Evolutionary conservation across 352 stramenopile genomes (phyloP).

Genomic region (Pythium phragmiticola): DNA sequence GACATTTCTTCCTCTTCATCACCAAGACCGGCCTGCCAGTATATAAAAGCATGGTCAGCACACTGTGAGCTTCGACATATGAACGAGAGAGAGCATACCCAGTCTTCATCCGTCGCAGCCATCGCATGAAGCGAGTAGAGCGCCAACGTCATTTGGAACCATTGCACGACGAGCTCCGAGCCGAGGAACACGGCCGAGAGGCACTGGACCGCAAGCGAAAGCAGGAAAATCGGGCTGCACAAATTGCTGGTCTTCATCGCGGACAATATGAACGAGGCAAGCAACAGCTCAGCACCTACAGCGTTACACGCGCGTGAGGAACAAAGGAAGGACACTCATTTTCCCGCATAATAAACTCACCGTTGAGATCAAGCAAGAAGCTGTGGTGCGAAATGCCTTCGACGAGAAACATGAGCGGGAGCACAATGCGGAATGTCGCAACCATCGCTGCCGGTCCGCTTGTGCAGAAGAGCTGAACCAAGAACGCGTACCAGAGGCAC

Average conservation of each 20-base stretch:
- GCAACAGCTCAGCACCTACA: conserved; percentile 68
- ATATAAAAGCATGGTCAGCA: neutral
- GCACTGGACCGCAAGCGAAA: conserved; percentile 75
- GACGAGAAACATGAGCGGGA: conserved; percentile 83
- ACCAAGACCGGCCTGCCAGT: conserved; percentile 40
- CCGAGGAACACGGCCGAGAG: conserved; percentile 80
- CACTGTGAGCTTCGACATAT: neutral
- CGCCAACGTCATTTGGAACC: conserved; percentile 78
- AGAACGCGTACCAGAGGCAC: conserved; percentile 89
- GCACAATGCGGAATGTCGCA: conserved; percentile 79
- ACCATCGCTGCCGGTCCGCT: conserved; percentile 83
- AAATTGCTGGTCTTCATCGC: conserved; percentile 86
- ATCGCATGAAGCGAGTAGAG: conserved; percentile 83
- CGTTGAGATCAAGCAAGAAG: conserved; percentile 88
- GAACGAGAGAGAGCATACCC: conserved; percentile 37
- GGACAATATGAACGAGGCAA: conserved; percentile 85
- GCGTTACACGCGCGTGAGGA: neutral
- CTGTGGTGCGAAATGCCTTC: conserved; percentile 88
- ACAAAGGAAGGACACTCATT: neutral
- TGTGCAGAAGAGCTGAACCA: conserved; percentile 87
- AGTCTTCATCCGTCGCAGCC: conserved; percentile 72
- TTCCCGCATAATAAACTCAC: conserved; percentile 25
- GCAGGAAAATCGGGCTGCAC: conserved; percentile 80
- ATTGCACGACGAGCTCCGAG: conserved; percentile 81
- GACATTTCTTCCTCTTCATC: conserved; percentile 66